phyloP scores from a whole-genome alignment of 306 rosid species.

The Vigna hirtella region DNA sequence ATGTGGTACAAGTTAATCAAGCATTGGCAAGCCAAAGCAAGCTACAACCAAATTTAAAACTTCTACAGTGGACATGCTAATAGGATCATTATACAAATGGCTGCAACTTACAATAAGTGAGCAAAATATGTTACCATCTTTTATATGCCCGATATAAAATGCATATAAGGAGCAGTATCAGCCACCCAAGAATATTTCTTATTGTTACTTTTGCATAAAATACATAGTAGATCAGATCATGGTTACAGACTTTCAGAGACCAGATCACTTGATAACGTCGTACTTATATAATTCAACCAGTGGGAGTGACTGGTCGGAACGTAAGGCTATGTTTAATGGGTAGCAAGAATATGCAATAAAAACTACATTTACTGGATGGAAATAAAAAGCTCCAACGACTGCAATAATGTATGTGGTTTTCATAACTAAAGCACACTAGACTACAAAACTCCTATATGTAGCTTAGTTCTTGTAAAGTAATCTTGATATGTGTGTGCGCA shows the following conservation, averaged over 20 bases:
- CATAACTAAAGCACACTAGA: constrained; percentile 8
- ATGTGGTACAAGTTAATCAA: not conserved
- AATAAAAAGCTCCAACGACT: constrained; percentile 4
- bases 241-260: not conserved
- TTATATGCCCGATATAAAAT: constrained; percentile 8
- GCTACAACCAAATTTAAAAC: not conserved
- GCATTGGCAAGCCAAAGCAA: constrained; percentile 20
- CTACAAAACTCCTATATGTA: constrained; percentile 20
- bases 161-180: constrained; percentile 33
- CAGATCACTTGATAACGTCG: constrained; percentile 10
- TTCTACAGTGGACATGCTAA: not conserved
- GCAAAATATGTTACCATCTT: constrained; percentile 4
- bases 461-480: not conserved
- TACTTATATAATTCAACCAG: not conserved
- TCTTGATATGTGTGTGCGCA: not conserved
- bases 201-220: not conserved
- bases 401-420: not conserved
- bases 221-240: not conserved
- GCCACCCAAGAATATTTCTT: constrained; percentile 25
- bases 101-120: constrained; percentile 24
- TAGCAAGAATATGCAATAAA: constrained; percentile 21
- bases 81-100: not conserved
- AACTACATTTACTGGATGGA: constrained; percentile 10
- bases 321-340: not conserved
- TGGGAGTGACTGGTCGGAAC: not conserved